Evolutionary conservation across 2,329 filamentous ascomycete genomes (phyloP).

Genomic region (Claviceps sp.): DNA sequence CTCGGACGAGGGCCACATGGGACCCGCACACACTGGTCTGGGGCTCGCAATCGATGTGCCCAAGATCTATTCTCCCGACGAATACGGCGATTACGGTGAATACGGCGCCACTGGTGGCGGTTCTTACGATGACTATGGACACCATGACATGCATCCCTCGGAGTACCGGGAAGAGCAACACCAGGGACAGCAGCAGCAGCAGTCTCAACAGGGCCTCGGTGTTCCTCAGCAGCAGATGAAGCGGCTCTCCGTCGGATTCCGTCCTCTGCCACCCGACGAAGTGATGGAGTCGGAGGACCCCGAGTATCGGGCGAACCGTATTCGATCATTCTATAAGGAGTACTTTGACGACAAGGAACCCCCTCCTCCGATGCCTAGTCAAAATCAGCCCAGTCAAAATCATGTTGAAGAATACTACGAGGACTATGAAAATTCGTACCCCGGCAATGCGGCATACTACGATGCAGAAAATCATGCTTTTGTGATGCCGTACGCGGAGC

Average conservation of each 20-base stretch:
- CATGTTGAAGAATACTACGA: conserved; percentile 47
- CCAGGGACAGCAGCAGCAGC: conserved; percentile 16
- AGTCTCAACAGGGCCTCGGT: conserved; percentile 27
- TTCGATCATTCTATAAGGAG: conserved; percentile 98
- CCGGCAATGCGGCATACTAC: conserved; percentile 53
- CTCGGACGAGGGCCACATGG: conserved; percentile 7
- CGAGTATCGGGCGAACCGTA: conserved; percentile 87
- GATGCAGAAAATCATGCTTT: conserved; percentile 58
- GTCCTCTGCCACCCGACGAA: conserved; percentile 79
- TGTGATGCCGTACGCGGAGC: conserved; percentile 72
- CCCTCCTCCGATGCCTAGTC: conserved; percentile 25
- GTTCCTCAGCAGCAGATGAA: conserved; percentile 42
- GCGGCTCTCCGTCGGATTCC: conserved; percentile 57
- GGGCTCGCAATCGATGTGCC: conserved; percentile 24
- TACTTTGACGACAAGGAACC: conserved; percentile 78
- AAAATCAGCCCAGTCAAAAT: too few species aligned
- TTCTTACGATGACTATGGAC: conserved; percentile 6
- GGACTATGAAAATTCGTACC: conserved; percentile 59
- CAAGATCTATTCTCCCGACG: conserved; percentile 14
- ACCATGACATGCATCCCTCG: conserved; percentile 18
- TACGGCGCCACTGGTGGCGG: conserved; percentile 6
- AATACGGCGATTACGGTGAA: too few species aligned
- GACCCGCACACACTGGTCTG: conserved; percentile 15
- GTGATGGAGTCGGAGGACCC: conserved; percentile 72
- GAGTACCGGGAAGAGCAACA: conserved; percentile 16